Evolutionary conservation across 257 asterid genomes (phyloP).

Genomic region (Scutellaria barbata): DNA sequence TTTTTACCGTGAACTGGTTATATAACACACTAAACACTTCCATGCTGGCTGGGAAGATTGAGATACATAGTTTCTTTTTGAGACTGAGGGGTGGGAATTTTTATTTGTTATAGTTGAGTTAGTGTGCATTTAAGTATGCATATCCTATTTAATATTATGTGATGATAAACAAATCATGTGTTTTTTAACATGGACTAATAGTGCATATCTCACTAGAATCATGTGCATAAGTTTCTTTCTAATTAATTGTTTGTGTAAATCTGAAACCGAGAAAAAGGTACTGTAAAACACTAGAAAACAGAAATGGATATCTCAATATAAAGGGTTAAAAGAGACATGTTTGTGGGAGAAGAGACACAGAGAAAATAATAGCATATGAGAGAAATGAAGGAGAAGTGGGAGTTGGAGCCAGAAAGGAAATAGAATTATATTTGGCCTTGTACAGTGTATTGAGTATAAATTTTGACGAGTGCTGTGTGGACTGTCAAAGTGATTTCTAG

Average conservation of each 20-base stretch:
- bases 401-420: constrained; percentile 6
- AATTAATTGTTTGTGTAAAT: constrained; percentile 4
- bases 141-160: background rate
- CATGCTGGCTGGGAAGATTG: constrained; percentile 59
- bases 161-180: constrained; percentile 3
- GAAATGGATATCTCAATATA: background rate
- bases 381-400: background rate
- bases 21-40: constrained; percentile 35
- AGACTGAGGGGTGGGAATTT: background rate
- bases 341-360: constrained; percentile 13
- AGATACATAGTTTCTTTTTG: constrained; percentile 45
- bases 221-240: background rate
- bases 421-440: background rate
- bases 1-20: constrained; percentile 29
- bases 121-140: constrained; percentile 4
- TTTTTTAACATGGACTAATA: constrained; percentile 29
- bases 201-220: constrained; percentile 6
- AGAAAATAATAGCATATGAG: background rate
- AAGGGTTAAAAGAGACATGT: background rate
- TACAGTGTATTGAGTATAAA: background rate
- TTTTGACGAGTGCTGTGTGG: constrained; percentile 17
- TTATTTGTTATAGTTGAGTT: background rate
- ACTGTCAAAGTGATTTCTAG: constrained; percentile 19
- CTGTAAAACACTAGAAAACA: constrained; percentile 10
- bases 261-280: background rate